phyloP scores from a whole-genome alignment of 805 yeast species.

The Clavispora vitiphila region DNA sequence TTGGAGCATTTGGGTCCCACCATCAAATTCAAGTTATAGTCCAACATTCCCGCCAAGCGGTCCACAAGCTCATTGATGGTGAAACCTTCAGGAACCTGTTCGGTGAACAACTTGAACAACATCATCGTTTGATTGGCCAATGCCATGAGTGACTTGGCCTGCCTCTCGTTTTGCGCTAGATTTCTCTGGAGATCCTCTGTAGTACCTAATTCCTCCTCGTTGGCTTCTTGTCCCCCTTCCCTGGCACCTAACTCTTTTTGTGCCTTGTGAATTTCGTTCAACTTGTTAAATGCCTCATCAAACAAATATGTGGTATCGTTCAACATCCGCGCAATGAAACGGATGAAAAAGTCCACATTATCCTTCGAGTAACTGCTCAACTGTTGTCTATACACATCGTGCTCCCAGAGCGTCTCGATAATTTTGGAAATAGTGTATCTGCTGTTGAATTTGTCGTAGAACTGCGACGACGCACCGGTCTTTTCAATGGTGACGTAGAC shows the following conservation, averaged over 20 bases:
- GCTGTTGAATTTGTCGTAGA: conserved; percentile 91
- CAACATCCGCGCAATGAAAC: conserved; percentile 90
- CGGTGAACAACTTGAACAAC: conserved; percentile 74
- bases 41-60: conserved; percentile 91
- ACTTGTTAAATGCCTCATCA: conserved; percentile 82
- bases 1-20: conserved; percentile 94
- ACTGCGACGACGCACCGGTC: conserved; percentile 92
- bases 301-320: conserved; percentile 89
- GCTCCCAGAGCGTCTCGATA: conserved; percentile 78
- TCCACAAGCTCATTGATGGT: conserved; percentile 86
- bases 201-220: conserved; percentile 43
- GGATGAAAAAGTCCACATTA: conserved; percentile 78
- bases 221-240: conserved; percentile 23
- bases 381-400: conserved; percentile 61
- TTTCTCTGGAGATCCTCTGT: conserved; percentile 57
- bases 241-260: conserved; percentile 61
- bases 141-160: conserved; percentile 77
- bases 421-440: conserved; percentile 83
- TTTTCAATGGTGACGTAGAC: conserved; percentile 93
- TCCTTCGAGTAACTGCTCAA: conserved; percentile 61
- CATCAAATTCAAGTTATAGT: conserved; percentile 84
- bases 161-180: conserved; percentile 61
- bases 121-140: conserved; percentile 78
- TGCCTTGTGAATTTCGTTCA: conserved; percentile 69
- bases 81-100: conserved; percentile 83